Base-by-base conservation (phyloP, 352 stramenopile genomes). In the Phytophthora litchii region DNA sequence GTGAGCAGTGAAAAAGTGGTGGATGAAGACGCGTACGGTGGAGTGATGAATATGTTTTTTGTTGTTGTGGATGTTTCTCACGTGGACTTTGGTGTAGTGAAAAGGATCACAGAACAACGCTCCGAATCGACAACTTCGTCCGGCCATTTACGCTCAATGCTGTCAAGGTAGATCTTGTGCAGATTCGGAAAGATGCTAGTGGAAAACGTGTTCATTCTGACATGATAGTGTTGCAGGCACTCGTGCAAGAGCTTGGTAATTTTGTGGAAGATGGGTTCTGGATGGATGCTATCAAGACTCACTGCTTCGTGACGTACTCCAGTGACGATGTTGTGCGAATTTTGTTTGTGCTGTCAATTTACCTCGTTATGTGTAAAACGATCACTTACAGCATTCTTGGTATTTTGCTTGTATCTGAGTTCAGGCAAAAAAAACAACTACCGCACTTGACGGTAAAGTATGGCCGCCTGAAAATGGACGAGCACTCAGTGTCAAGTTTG, bases 271-370 rank as follows among this genome's bases (percentile, higher is more conserved):
- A 77, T 46, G 86, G 84, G 0, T 93, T 95, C 56, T 95, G 86
- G 86, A 95, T 95, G 79, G 80, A 95, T 69, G 49, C 52, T 50
- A 95, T 95, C 60, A 95, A 95, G 68, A 94, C 84, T 0, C 84
- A 94, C 58, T 95, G 84, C 67, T 95, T 83, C 49, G 84, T 92
- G 53, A 92, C 86, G 25, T 94, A 88, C 54, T 44, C 56, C 12
- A 69, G 53, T 8, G 23, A 48, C n/a, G 78, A 89, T 8, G 70
- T 73, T 52, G 79, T 88, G 55, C 44, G 71, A 67, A 11, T 4
- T 27, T 34, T 12, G 29, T 7, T 31, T 34, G 7, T 34, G 7
- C 7, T 13, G 7, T 7, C 3, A 31, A 1, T 12, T 34, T 34
- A 13, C 10, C 29, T 4, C 29, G 3, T 34, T 34, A 9, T 9